These are phyloP conservation scores for Beauveria australis DNA, from an alignment of 2,329 filamentous ascomycete species.

Conservation along the genomic window DNA sequence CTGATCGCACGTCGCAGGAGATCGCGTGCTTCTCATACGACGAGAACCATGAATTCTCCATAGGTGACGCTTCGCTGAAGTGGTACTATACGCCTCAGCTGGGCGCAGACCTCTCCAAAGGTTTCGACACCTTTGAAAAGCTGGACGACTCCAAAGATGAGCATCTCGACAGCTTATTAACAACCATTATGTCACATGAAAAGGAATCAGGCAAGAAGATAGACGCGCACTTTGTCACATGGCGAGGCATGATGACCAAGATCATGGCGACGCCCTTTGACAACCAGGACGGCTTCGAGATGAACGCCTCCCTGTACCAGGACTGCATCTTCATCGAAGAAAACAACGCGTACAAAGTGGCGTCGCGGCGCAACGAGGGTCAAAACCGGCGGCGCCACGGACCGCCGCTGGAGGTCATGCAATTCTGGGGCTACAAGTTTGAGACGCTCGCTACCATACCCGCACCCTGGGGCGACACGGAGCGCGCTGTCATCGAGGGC, in stretches of 20 bases:
- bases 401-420: slow-evolving; percentile 69
- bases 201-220: slow-evolving; percentile 56
- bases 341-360: slow-evolving; percentile 65
- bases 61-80: slow-evolving; percentile 70
- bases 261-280: slow-evolving; percentile 83
- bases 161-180: slow-evolving; percentile 77
- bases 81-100: slow-evolving; percentile 79
- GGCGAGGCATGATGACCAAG: slow-evolving; percentile 99
- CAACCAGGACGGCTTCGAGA: slow-evolving; percentile 77
- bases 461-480: slow-evolving; percentile 61
- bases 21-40: slow-evolving; percentile 93
- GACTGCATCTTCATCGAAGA: slow-evolving; percentile 78
- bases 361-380: slow-evolving; percentile 48
- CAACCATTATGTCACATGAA: slow-evolving; percentile 67
- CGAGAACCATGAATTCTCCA: slow-evolving; percentile 65
- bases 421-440: slow-evolving; percentile 97
- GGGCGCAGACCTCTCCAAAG: slow-evolving; percentile 65
- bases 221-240: slow-evolving; percentile 77
- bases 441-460: slow-evolving; percentile 77
- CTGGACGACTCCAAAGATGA: slow-evolving; percentile 77
- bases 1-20: slow-evolving; percentile 47
- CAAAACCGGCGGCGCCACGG: slow-evolving; percentile 21
- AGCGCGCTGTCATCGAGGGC: slow-evolving; percentile 69
- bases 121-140: slow-evolving; percentile 76
- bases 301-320: slow-evolving; percentile 90